Conservation (phyloP, 768 basidiomycete species). For the Vishniacozyma victoriae region DNA sequence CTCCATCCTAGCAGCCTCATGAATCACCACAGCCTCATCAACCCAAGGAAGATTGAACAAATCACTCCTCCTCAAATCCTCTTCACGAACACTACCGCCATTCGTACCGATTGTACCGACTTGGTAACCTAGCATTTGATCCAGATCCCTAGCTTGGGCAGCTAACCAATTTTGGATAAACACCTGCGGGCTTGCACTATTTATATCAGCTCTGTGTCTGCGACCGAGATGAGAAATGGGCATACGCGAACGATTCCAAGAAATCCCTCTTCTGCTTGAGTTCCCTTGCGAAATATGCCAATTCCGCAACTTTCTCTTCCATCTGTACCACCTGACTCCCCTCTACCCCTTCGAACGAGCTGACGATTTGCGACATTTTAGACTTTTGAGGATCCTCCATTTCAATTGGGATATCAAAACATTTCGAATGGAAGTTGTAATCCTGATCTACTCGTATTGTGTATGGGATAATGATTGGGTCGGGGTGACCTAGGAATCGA, state of each 20-base stretch:
- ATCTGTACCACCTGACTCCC: constrained; percentile 62
- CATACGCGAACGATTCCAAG: constrained; percentile 65
- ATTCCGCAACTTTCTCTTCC: constrained; percentile 85
- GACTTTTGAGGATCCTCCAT: constrained; percentile 73
- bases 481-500: constrained; percentile 66
- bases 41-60: constrained; percentile 92
- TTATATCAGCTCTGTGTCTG: constrained; percentile 5
- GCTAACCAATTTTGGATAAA: constrained; percentile 85
- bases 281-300: constrained; percentile 78
- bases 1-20: constrained; percentile 68
- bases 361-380: constrained; percentile 63
- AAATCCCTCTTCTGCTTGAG: constrained; percentile 82
- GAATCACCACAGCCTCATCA: constrained; percentile 69
- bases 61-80: constrained; percentile 80
- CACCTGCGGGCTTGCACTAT: constrained; percentile 55
- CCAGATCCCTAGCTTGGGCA: constrained; percentile 84
- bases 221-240: background rate
- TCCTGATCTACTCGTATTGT: constrained; percentile 53
- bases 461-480: constrained; percentile 76
- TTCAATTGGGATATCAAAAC: constrained; percentile 84
- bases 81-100: constrained; percentile 60
- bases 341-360: constrained; percentile 66
- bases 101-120: constrained; percentile 55
- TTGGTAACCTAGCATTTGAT: constrained; percentile 74
- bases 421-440: constrained; percentile 55